Evolutionary conservation across 495 filamentous ascomycete genomes (phyloP).

Genomic region (Annulohypoxylon stygium): DNA sequence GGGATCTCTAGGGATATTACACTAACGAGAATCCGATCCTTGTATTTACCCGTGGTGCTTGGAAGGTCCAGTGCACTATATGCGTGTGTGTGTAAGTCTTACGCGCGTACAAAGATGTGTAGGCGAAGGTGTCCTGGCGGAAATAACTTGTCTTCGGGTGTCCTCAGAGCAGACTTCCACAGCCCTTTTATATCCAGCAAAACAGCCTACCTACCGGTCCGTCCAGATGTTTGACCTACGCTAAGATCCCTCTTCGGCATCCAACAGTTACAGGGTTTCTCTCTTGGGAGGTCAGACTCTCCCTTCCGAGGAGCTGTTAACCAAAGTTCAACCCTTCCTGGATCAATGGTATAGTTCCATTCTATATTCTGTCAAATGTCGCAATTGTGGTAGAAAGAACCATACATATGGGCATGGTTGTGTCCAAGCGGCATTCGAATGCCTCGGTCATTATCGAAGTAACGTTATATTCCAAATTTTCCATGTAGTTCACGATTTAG

Average conservation of each 20-base stretch:
- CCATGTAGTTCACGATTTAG: constrained; percentile 7
- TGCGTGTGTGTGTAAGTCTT: constrained; percentile 28
- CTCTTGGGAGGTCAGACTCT: constrained; percentile 29
- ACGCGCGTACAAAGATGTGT: constrained; percentile 13
- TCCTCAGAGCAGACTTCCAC: constrained; percentile 20
- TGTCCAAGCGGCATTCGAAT: constrained; percentile 24
- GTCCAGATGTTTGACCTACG: constrained; percentile 20
- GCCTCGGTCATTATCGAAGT: constrained; percentile 32
- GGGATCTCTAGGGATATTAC: constrained; percentile 26
- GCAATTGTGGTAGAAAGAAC: constrained; percentile 21
- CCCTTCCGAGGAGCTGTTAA: constrained; percentile 39
- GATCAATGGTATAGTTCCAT: constrained; percentile 36
- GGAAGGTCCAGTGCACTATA: constrained; percentile 1
- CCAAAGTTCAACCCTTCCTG: constrained; percentile 34
- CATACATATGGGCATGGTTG: constrained; percentile 14
- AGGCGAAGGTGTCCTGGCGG: constrained; percentile 16
- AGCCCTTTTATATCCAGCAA: constrained; percentile 40
- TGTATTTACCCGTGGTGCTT: constrained; percentile 18
- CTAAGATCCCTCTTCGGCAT: constrained; percentile 21
- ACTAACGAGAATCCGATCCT: constrained; percentile 31
- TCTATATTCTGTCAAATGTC: constrained; percentile 32
- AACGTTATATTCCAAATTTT: constrained; percentile 36
- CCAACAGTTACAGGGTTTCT: constrained; percentile 18
- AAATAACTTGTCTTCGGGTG: constrained; percentile 22
- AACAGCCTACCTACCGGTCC: not conserved